Evolutionary conservation across 306 rosid species (phyloP), one percentile per base, ranked within the genome.

Genomic region (Cucumis melo): DNA sequence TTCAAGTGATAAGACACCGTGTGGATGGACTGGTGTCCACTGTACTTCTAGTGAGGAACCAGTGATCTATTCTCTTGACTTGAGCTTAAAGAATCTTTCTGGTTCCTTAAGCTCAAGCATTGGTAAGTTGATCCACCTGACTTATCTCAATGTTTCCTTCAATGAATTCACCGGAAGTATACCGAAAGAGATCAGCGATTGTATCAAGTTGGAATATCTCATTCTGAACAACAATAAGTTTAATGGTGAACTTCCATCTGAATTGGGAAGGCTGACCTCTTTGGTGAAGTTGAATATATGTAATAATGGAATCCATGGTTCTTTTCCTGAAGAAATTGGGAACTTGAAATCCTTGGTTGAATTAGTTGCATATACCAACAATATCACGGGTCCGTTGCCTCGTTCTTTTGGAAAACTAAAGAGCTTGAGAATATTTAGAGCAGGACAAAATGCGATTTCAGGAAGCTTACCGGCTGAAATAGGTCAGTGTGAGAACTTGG

Each of bases 401-500:
- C 86, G 2, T 65, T 85, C 96, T 20, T 79, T 94, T 63, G 96
- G 99, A 66, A 90, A 94, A 67, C 89, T 94, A 29, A 85, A 82
- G 90, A 85, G 74, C 56, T 84, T 94, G 81, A 84, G 15, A 10
- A 84, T 76, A 72, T 83, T 94, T 67, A 85, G 96, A 85, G 95
- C 93, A 19, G 99, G 99, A n/a, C 91, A 90, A 51, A 94, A 94
- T 80, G 87, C 82, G 82, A 89, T 94, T 78, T 88, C 98, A 0
- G 96, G 97, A 59, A 86, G 77, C 76, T 64, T 94, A 82, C 99
- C 99, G 4, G 84, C 79, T 42, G 98, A 89, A 83, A 92, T 94
- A 32, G 72, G 96, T 57, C 80, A 87, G 44, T 92, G 97, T 79
- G 79, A 62, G 82, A 92, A 84, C 82, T 86, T 94, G 84, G 80